Base-by-base conservation (phyloP, 176 grass and related monocot species). In the Tuctoria greenei region DNA sequence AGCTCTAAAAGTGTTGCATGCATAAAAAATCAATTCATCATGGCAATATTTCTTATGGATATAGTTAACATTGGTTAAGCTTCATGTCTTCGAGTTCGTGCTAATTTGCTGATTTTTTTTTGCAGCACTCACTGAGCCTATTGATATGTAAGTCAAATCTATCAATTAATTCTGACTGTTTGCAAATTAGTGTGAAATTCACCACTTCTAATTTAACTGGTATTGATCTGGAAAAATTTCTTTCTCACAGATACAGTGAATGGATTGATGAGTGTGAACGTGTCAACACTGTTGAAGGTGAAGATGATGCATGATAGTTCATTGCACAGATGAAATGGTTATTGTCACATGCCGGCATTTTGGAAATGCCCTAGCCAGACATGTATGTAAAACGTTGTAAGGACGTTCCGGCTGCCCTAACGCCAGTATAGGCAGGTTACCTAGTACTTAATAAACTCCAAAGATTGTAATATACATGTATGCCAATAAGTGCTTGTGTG, bases 211-310 rank as follows among this genome's bases (percentile, higher is more conserved):
- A 56, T 15, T 1, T 4, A 10, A 36, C 24, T 45, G 46, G 1
- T 73, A 58, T 43, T 76, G 44, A 81, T 11, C 55, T 69, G 1
- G 13, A 7, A 11, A 72, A 11, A 72, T 60, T 8, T 17, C 7
- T 13, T 5, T 13, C 39, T 44, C 7, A 71, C 74, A 93, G 91
- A 87, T 90, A 93, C 72, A 93, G 91, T n/a, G 87, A 90, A 71
- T 90, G 91, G 91, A 88, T 93, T n/a, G 91, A 90, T 4, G 91
- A 90, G 34, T 93, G 87, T 27, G 91, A 93, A 59, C 84, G 87
- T 21, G 91, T 93, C 49, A 90, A 93, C 69, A 82, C 79, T 69
- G 81, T 93, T 3, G 91, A 90, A 85, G 91, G 81, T 36, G 91
- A 93, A 0, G 87, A 88, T 46, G 86, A 72, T 69, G 80, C 75